phyloP scores from a whole-genome alignment of 2,329 filamentous ascomycete genomes.

The Ophiostoma sp. region DNA sequence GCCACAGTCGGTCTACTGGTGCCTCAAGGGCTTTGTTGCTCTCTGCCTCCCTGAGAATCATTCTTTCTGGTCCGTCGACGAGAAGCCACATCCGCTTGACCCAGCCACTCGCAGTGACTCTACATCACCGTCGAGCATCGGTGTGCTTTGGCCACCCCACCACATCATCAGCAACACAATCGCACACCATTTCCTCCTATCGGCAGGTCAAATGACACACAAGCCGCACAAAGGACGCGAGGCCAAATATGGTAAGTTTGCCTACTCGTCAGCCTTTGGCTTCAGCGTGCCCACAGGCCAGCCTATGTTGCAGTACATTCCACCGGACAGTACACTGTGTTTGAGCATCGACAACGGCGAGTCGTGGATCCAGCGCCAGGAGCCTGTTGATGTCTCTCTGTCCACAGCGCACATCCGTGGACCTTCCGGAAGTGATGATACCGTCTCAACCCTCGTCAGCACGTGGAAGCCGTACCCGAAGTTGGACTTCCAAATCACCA shows the following conservation, averaged over 20 bases:
- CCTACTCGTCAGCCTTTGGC: conserved; percentile 44
- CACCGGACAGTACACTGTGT: conserved; percentile 9
- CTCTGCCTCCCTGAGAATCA: conserved; percentile 37
- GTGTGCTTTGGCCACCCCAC: conserved; percentile 49
- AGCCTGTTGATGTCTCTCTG: neutral
- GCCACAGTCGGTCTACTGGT: conserved; percentile 57
- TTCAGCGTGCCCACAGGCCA: conserved; percentile 40
- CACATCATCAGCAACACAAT: conserved; percentile 44
- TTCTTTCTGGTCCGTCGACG: neutral
- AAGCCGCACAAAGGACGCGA: conserved; percentile 39
- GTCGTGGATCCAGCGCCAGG: conserved; percentile 1
- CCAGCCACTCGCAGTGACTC: no score
- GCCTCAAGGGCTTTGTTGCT: conserved; percentile 50
- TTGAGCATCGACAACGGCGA: neutral
- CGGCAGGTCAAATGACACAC: conserved; percentile 38
- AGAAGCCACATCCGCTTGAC: neutral
- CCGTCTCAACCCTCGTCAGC: neutral
- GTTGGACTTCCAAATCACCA: neutral
- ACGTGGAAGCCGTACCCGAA: neutral
- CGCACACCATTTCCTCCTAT: conserved; percentile 42
- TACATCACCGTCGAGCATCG: neutral
- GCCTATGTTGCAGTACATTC: neutral
- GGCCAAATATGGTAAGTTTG: conserved; percentile 44
- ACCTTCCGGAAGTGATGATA: neutral
- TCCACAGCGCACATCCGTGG: neutral